phyloP scores from a whole-genome alignment of 2,329 filamentous ascomycete genomes.

The Annulohypoxylon truncatum region DNA sequence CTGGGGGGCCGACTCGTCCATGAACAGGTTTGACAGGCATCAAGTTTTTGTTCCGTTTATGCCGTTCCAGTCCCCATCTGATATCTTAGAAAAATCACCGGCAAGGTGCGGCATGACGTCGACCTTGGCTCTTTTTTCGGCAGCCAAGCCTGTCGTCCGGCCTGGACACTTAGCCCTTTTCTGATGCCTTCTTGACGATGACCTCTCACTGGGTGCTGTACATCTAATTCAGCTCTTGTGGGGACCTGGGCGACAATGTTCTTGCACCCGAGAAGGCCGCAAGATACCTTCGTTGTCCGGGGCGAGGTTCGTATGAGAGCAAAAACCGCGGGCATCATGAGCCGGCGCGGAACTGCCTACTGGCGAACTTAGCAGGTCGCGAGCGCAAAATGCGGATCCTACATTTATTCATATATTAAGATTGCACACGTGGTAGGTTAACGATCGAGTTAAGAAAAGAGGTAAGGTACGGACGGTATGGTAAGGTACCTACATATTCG shows the following conservation, averaged over 20 bases:
- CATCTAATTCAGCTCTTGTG: slow-evolving; percentile 20
- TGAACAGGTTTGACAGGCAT: slow-evolving; percentile 35
- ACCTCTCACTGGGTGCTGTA: slow-evolving; percentile 23
- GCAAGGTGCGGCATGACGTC: slow-evolving; percentile 37
- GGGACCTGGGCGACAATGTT: slow-evolving; percentile 16
- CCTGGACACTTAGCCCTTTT: slow-evolving; percentile 38
- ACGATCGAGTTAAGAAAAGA: slow-evolving; percentile 23
- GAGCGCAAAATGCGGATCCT: slow-evolving; percentile 35
- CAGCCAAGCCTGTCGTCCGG: slow-evolving; percentile 35
- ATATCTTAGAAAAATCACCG: slow-evolving; percentile 32
- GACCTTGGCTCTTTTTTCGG: slow-evolving; percentile 30
- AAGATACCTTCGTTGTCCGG: slow-evolving; percentile 7
- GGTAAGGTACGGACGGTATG: slow-evolving; percentile 26
- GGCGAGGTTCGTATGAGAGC: slow-evolving; percentile 19
- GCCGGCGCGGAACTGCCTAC: slow-evolving; percentile 21
- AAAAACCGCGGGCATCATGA: slow-evolving; percentile 12
- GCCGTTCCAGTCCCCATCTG: slow-evolving; percentile 23
- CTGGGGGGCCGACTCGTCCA: slow-evolving; percentile 25
- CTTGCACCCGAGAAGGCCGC: slow-evolving; percentile 13
- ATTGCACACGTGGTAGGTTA: slow-evolving; percentile 38
- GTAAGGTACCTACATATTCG: slow-evolving; percentile 16
- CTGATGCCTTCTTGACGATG: slow-evolving; percentile 25
- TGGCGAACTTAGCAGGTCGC: slow-evolving; percentile 12
- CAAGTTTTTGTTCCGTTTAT: slow-evolving; percentile 23
- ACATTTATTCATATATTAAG: slow-evolving; percentile 32